phyloP scores from a whole-genome alignment of 2,329 filamentous ascomycete species.

The Magnaporthiopsis poae region DNA sequence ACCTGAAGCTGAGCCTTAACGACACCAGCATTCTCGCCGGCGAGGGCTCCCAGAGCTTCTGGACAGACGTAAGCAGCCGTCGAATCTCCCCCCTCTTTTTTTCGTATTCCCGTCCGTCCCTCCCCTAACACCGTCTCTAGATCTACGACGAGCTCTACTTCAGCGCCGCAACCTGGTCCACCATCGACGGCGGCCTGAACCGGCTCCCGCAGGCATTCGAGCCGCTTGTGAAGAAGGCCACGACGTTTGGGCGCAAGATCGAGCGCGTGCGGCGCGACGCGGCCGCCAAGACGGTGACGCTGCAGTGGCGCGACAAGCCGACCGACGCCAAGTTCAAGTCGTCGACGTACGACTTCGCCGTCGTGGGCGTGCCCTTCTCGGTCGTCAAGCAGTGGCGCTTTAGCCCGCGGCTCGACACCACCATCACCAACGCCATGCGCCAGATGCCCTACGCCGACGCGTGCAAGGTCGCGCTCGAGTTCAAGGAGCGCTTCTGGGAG shows the following conservation, averaged over 20 bases:
- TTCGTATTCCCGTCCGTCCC: not conserved
- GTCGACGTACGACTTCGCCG: conserved; percentile 53
- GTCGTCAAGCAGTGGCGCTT: conserved; percentile 54
- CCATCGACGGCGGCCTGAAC: conserved; percentile 48
- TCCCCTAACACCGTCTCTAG: conserved; percentile 7
- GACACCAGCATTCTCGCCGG: conserved; percentile 40
- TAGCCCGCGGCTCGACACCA: conserved; percentile 23
- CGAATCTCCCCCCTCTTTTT: not conserved
- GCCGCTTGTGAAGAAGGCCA: conserved; percentile 48
- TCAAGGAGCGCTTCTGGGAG: conserved; percentile 54
- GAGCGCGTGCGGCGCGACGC: conserved; percentile 46
- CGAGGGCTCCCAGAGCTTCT: conserved; percentile 34
- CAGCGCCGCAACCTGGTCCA: conserved; percentile 48
- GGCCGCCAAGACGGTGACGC: conserved; percentile 40
- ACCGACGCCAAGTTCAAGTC: conserved; percentile 30
- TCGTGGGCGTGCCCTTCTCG: conserved; percentile 56
- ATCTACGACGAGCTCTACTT: conserved; percentile 53
- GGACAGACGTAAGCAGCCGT: conserved; percentile 28
- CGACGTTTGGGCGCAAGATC: conserved; percentile 46
- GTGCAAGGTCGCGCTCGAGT: conserved; percentile 57
- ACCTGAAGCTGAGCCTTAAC: conserved; percentile 42
- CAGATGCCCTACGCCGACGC: conserved; percentile 33
- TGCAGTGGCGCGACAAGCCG: conserved; percentile 44
- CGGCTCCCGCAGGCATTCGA: conserved; percentile 53
- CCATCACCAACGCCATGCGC: conserved; percentile 38